Percentiles rank a stretch among this genome's conserved stretches.
phyloP scores from a whole-genome alignment of 2,329 filamentous ascomycete species.

The Daldinia sp. region DNA sequence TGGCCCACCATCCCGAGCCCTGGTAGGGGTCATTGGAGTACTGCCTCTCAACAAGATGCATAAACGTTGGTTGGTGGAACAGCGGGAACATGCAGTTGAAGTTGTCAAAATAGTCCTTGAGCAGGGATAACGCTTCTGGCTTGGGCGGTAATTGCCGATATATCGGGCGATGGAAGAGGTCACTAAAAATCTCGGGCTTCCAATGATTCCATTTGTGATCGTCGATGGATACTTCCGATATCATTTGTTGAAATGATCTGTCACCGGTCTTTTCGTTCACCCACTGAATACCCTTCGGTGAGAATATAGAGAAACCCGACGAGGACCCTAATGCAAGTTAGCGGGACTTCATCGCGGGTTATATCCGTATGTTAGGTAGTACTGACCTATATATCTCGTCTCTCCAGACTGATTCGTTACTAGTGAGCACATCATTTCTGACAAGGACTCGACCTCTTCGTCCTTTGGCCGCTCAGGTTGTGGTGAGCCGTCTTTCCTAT shows the following conservation, averaged over 20 bases:
- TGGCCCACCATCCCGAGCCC: constrained; percentile 98
- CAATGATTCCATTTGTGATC: constrained; percentile 97
- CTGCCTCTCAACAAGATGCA: constrained; percentile 94
- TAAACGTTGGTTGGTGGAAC: constrained; percentile 97
- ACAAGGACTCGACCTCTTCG: constrained; percentile 84
- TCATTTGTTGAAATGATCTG: constrained; percentile 92
- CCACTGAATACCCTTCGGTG: constrained; percentile 97
- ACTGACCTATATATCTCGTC: constrained; percentile 96
- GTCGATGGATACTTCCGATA: constrained; percentile 86
- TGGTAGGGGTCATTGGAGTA: constrained; percentile 93
- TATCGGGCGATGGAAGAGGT: constrained; percentile 85
- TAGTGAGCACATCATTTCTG: constrained; percentile 98
- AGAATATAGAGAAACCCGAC: constrained; percentile 98
- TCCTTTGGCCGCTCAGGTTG: constrained; percentile 55
- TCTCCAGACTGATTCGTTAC: constrained; percentile 96
- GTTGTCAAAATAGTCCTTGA: constrained; percentile 96
- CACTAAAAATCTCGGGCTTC: constrained; percentile 97
- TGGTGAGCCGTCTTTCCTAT: constrained; percentile 52
- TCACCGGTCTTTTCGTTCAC: constrained; percentile 99
- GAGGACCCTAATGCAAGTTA: constrained; percentile 73
- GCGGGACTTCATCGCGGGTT: background rate
- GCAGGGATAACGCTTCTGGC: constrained; percentile 83
- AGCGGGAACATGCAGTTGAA: constrained; percentile 99
- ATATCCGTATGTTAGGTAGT: constrained; percentile 37
- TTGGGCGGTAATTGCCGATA: constrained; percentile 86